Conservation (phyloP, 352 stramenopile genomes). For the Elongisporangium anandrum region DNA sequence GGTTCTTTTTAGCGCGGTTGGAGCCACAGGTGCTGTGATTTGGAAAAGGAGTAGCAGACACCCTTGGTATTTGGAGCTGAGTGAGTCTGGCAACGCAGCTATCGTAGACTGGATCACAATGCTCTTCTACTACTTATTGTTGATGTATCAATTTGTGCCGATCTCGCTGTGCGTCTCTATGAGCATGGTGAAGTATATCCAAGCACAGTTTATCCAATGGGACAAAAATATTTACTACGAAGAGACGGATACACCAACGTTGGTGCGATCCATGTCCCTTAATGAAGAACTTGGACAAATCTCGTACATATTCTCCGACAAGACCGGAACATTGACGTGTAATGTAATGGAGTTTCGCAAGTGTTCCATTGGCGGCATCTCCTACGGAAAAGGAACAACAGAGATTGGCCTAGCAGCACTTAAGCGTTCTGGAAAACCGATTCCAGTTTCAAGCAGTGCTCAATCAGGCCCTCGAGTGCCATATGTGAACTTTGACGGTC, state of each 20-base stretch:
- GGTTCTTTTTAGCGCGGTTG: slow-evolving; percentile 53
- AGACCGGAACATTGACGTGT: slow-evolving; percentile 99
- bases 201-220: slow-evolving; percentile 93
- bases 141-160: slow-evolving; percentile 97
- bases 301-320: slow-evolving; percentile 99
- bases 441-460: slow-evolving; percentile 23
- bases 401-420: slow-evolving; percentile 75
- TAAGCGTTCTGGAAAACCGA: slow-evolving; percentile 48
- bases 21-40: slow-evolving; percentile 49
- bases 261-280: slow-evolving; percentile 92
- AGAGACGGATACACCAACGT: slow-evolving; percentile 80
- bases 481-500: slow-evolving; percentile 76
- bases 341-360: slow-evolving; percentile 99
- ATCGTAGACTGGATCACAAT: slow-evolving; percentile 74
- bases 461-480: slow-evolving; percentile 15
- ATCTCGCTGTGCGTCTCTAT: slow-evolving; percentile 98
- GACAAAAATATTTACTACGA: slow-evolving; percentile 93
- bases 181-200: slow-evolving; percentile 93
- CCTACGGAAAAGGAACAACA: slow-evolving; percentile 86
- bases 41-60: slow-evolving; percentile 41
- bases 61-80: slow-evolving; percentile 57
- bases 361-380: slow-evolving; percentile 87
- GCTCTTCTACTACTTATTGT: slow-evolving; percentile 92
- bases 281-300: slow-evolving; percentile 96
- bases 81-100: slow-evolving; percentile 20